Conservation (phyloP, 805 yeast species). For the Debaryomyces tyrocola region DNA sequence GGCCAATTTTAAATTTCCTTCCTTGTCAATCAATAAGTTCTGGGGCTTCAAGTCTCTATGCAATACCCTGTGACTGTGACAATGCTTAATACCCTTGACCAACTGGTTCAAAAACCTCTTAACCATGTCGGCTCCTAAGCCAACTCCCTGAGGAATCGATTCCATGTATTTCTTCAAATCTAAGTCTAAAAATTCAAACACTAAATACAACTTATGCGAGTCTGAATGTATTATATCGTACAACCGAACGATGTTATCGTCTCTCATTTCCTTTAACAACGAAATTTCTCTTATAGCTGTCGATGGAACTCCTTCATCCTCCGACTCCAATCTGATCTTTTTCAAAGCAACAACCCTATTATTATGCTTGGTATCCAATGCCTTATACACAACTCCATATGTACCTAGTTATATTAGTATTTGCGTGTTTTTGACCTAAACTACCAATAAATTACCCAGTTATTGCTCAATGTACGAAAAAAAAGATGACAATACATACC, state of each 20-base stretch:
- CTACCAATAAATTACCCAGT: neutral
- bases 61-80: conserved; percentile 90
- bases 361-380: conserved; percentile 82
- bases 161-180: conserved; percentile 98
- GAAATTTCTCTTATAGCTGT: conserved; percentile 98
- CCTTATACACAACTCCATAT: conserved; percentile 97
- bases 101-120: conserved; percentile 91
- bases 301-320: conserved; percentile 98
- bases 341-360: conserved; percentile 95
- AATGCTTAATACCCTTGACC: conserved; percentile 85
- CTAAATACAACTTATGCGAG: conserved; percentile 86
- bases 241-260: conserved; percentile 87
- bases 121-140: conserved; percentile 86
- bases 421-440: neutral
- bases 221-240: conserved; percentile 96
- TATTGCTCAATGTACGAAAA: neutral
- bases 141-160: conserved; percentile 84
- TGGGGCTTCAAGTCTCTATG: conserved; percentile 98
- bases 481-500: conserved; percentile 46
- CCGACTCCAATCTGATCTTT: conserved; percentile 92
- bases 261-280: conserved; percentile 86
- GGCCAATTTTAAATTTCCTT: conserved; percentile 79
- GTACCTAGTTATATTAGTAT: conserved; percentile 54
- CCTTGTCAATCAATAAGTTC: conserved; percentile 89
- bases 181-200: conserved; percentile 89